A percentile compares a stretch with the other conserved stretches of the same genome.
These are phyloP conservation scores for Saccharomycopsis guyanensis DNA, from an alignment of 805 yeast genomes.

Conservation along the genomic window DNA sequence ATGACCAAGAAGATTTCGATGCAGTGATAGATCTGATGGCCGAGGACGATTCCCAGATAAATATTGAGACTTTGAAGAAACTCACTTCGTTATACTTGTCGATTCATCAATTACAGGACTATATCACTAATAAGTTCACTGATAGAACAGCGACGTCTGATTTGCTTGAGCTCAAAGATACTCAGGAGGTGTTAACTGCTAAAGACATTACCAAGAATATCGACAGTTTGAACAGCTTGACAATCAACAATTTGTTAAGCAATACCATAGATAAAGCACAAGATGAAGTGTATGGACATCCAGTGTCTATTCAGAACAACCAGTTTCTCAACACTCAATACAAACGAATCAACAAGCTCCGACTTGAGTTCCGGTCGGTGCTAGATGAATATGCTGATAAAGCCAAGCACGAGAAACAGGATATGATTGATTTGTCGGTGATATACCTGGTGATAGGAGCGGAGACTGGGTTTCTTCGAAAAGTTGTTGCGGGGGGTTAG, in stretches of 20 bases:
- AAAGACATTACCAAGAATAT: conserved; percentile 10
- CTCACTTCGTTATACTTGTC: conserved; percentile 16
- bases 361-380: conserved; percentile 17
- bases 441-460: conserved; percentile 14
- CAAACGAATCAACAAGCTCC: conserved; percentile 11
- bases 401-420: not conserved
- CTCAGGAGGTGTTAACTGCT: not conserved
- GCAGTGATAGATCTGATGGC: not conserved
- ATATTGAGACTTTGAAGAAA: conserved; percentile 6
- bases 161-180: not conserved
- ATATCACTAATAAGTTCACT: not conserved
- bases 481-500: not conserved
- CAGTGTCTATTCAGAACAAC: not conserved
- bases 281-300: conserved; percentile 2
- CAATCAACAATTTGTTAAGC: conserved; percentile 6
- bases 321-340: conserved; percentile 11
- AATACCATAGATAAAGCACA: not conserved
- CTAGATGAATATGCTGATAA: conserved; percentile 7
- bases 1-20: not conserved
- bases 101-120: conserved; percentile 13
- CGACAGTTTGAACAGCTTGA: conserved; percentile 9
- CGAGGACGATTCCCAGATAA: not conserved
- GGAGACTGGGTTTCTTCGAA: conserved; percentile 11
- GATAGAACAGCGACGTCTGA: not conserved
- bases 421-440: conserved; percentile 10